Evolutionary conservation across 768 basidiomycete species (phyloP).

Genomic region (Cyclocybe cylindracea): DNA sequence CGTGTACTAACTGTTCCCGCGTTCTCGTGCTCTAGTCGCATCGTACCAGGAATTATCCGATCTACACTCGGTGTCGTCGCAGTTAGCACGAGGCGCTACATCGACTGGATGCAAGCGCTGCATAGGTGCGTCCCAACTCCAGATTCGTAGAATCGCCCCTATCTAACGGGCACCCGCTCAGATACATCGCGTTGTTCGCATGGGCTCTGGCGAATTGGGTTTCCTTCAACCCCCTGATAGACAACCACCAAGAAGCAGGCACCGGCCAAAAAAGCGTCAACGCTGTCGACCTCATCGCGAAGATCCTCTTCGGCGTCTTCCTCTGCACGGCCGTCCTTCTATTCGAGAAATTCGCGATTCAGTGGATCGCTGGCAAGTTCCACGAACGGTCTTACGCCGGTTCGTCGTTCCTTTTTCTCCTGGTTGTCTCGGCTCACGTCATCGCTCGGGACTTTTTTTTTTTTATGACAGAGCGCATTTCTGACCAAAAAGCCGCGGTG

Average conservation of each 20-base stretch:
- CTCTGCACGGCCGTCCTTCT: conserved; percentile 70
- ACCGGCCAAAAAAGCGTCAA: conserved; percentile 25
- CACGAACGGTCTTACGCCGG: conserved; percentile 76
- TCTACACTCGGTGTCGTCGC: conserved; percentile 75
- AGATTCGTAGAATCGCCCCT: neutral
- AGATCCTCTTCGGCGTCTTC: conserved; percentile 73
- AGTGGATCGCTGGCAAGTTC: conserved; percentile 82
- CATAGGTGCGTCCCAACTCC: conserved; percentile 44
- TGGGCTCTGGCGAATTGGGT: conserved; percentile 74
- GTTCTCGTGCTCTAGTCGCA: conserved; percentile 32
- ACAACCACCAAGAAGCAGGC: conserved; percentile 33
- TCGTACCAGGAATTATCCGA: conserved; percentile 55
- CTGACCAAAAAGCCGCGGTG: conserved; percentile 80
- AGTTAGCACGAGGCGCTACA: conserved; percentile 69
- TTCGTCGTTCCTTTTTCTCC: conserved; percentile 19
- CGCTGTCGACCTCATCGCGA: conserved; percentile 56
- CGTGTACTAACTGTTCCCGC: no score
- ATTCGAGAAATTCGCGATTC: conserved; percentile 84
- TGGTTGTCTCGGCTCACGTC: conserved; percentile 9
- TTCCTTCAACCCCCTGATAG: conserved; percentile 71
- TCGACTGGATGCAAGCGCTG: conserved; percentile 75
- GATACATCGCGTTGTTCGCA: conserved; percentile 64
- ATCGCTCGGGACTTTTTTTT: neutral
- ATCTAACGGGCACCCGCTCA: conserved; percentile 12
- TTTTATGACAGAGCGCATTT: conserved; percentile 65